Conservation (phyloP, 2,329 filamentous ascomycete species). For the Calonectria pseudoturangicola region DNA sequence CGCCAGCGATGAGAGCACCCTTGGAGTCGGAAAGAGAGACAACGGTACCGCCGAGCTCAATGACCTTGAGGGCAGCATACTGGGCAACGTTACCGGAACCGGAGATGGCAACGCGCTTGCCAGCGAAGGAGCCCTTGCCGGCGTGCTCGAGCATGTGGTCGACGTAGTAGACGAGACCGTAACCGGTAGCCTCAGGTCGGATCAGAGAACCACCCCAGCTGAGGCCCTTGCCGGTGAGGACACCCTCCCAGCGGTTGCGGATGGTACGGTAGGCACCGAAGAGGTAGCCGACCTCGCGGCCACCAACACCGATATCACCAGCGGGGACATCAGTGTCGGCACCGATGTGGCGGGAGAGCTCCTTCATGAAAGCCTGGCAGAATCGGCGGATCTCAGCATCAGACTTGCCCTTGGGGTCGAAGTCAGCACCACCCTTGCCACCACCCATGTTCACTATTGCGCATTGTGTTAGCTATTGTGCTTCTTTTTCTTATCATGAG, state of each 20-base stretch:
- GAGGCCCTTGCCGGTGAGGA: constrained; percentile 95
- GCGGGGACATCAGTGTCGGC: constrained; percentile 97
- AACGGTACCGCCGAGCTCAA: constrained; percentile 95
- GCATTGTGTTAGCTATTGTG: constrained; percentile 44
- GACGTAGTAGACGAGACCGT: constrained; percentile 97
- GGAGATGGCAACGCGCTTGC: constrained; percentile 96
- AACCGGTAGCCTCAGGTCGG: constrained; percentile 96
- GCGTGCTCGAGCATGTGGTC: constrained; percentile 96
- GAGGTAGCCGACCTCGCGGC: constrained; percentile 94
- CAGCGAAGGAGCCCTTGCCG: constrained; percentile 88
- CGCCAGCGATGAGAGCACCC: constrained; percentile 86
- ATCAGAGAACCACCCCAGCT: constrained; percentile 96
- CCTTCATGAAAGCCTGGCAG: constrained; percentile 96
- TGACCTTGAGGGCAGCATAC: constrained; percentile 96
- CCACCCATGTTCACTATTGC: constrained; percentile 83
- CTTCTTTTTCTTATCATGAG: not conserved
- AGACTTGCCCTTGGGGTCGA: constrained; percentile 98
- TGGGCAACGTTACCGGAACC: constrained; percentile 98
- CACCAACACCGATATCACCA: constrained; percentile 95
- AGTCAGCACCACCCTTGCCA: constrained; percentile 98
- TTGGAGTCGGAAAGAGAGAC: constrained; percentile 95
- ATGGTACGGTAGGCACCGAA: constrained; percentile 95
- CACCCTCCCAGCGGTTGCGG: constrained; percentile 94
- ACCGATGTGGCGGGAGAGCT: constrained; percentile 96
- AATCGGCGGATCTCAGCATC: constrained; percentile 98